These are phyloP conservation scores for Euclidium syriacum DNA, from an alignment of 345 rosid genomes.

Conservation along the genomic window DNA sequence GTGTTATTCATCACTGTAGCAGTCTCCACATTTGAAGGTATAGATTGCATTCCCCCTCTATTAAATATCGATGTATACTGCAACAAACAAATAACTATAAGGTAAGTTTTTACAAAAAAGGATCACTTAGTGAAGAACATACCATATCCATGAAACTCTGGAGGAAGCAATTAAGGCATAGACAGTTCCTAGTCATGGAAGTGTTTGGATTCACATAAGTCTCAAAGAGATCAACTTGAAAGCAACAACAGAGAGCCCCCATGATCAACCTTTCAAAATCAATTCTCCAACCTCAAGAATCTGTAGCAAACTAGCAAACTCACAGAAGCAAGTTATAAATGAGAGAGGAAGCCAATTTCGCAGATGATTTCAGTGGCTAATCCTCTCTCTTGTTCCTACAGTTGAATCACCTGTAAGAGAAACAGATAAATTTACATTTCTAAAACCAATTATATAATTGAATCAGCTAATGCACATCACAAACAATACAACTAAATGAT, in stretches of 20 bases:
- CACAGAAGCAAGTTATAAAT: neutral
- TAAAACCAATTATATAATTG: neutral
- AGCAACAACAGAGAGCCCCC: constrained; percentile 91
- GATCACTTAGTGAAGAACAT: constrained; percentile 15
- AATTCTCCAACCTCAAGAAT: constrained; percentile 15
- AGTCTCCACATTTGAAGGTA: constrained; percentile 70
- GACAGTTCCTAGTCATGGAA: constrained; percentile 65
- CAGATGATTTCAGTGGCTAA: constrained; percentile 23
- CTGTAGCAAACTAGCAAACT: neutral
- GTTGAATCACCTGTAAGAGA: constrained; percentile 13
- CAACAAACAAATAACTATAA: constrained; percentile 14
- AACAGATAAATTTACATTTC: neutral
- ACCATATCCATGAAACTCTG: constrained; percentile 68
- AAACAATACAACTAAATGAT: neutral
- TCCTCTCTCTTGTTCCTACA: constrained; percentile 37
- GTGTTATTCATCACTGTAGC: constrained; percentile 54
- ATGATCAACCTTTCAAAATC: constrained; percentile 34
- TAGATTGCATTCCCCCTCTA: constrained; percentile 66
- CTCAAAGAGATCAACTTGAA: constrained; percentile 59
- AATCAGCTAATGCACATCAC: neutral
- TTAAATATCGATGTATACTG: constrained; percentile 72
- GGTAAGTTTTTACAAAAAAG: neutral
- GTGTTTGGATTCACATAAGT: constrained; percentile 65
- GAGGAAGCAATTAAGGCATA: constrained; percentile 66
- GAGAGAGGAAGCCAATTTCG: constrained; percentile 30